Evolutionary conservation across 2,329 filamentous ascomycete genomes (phyloP).

Genomic region (Helotiales sp.): DNA sequence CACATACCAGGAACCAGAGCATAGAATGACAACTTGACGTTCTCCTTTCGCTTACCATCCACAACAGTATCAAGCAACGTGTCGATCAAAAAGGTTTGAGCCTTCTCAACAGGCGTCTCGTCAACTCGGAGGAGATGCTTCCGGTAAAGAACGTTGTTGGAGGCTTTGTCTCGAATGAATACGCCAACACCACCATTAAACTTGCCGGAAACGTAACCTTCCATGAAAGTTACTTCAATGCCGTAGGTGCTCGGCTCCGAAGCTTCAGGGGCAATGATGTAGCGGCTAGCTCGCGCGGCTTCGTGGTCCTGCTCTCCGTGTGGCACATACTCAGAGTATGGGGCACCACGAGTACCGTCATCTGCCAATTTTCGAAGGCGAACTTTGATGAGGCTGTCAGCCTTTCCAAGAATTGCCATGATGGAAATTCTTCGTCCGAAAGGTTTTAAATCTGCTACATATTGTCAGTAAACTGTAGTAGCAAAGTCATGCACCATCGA

Average conservation of each 20-base stretch:
- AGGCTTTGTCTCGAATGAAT: background rate
- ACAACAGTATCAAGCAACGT: background rate
- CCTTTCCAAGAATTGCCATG: too few relatives aligned
- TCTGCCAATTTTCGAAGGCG: too few relatives aligned
- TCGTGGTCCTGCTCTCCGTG: too few relatives aligned
- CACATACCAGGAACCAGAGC: background rate
- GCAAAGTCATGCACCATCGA: too few relatives aligned
- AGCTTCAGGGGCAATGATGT: too few relatives aligned
- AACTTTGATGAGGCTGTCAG: too few relatives aligned
- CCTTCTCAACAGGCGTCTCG: background rate
- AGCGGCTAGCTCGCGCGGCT: too few relatives aligned
- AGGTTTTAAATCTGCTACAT: too few relatives aligned
- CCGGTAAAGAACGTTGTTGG: background rate
- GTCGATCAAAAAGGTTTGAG: background rate
- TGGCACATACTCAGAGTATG: too few relatives aligned
- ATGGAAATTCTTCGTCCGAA: too few relatives aligned
- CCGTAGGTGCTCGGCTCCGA: background rate
- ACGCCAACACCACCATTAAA: background rate
- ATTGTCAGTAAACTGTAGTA: too few relatives aligned
- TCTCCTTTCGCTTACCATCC: background rate
- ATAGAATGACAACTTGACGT: background rate
- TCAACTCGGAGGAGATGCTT: background rate
- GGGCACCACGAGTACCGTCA: too few relatives aligned
- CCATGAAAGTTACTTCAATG: background rate
- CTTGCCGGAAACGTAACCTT: background rate